phyloP scores from a whole-genome alignment of 2,329 filamentous ascomycete species.

The Cytospora leucostoma region DNA sequence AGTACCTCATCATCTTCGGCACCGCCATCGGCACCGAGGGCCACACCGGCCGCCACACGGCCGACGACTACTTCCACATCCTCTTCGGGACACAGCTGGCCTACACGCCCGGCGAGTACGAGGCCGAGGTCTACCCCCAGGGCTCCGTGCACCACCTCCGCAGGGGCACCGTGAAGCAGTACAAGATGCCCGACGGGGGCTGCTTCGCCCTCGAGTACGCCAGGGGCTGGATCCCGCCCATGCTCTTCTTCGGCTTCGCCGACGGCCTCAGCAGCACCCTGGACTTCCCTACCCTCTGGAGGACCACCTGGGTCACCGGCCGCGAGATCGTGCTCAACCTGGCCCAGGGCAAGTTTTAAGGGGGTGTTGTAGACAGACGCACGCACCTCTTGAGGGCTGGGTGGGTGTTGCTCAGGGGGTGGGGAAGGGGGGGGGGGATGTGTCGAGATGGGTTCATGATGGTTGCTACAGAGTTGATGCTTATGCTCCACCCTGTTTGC shows the following conservation, averaged over 20 bases:
- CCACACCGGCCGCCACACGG: slow-evolving; percentile 84
- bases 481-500: background rate
- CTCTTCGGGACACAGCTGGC: slow-evolving; percentile 75
- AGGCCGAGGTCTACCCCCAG: slow-evolving; percentile 68
- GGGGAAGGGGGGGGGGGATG: background rate
- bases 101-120: slow-evolving; percentile 68
- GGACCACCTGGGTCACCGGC: slow-evolving; percentile 72
- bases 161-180: slow-evolving; percentile 76
- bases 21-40: slow-evolving; percentile 83
- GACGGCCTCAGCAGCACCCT: slow-evolving; percentile 79
- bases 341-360: slow-evolving; percentile 68
- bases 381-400: background rate
- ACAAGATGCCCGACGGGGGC: slow-evolving; percentile 68
- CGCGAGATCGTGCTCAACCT: slow-evolving; percentile 76
- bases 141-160: slow-evolving; percentile 72
- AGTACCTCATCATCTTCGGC: slow-evolving; percentile 89
- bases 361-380: background rate
- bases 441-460: background rate
- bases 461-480: background rate
- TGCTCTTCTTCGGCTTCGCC: slow-evolving; percentile 87
- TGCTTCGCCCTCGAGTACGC: slow-evolving; percentile 86
- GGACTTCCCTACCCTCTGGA: slow-evolving; percentile 83
- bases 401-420: background rate
- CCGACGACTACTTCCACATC: slow-evolving; percentile 95
- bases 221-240: slow-evolving; percentile 86